Evolutionary conservation across 768 basidiomycete genomes (phyloP), one percentile per base, ranked within the genome.

Genomic region (Austroboletus eburneus): DNA sequence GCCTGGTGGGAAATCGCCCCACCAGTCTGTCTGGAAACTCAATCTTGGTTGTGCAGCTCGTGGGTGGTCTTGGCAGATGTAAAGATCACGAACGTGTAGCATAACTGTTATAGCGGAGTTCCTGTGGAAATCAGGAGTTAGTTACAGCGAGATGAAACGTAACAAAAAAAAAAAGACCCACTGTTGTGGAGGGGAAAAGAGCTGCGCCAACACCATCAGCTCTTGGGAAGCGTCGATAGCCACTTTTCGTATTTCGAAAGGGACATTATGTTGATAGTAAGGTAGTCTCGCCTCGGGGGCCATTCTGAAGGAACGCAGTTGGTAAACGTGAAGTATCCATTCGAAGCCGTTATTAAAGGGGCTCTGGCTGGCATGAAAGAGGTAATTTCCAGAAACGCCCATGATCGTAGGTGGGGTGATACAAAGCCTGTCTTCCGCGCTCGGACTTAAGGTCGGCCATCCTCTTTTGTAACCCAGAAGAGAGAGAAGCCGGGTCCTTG

Each of bases 41-140:
- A 66, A 45, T 21, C 56, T 51, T 16, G 62, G 52, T 29, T 66
- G 59, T 32, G 52, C 35, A 23, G 78, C 74, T 41, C 62, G 66
- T 24, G 73, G 67, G 55, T 83, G 80, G 55, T 78, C 77, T 45
- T 71, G 74, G 48, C 78, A 79, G n/a, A 68, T 69, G 68, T 74
- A 76, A 42, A 82, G 61, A 57, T 80, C 69, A 48, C 78, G 75
- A 47, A 83, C 70, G 51, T 78, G 77, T 52, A 83, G 36, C 16
- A 52, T 46, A 50, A 57, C 52, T 14, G 43, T 48, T 43, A 62
- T 62, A 14, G 62, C 56, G 3, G 54, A 54, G 43, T 57, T 59
- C 37, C 64, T 66, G 52, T n/a, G 30, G 22, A 42, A 33, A 23
- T 38, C 45, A 33, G 25, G 12, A 5, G 21, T 43, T 25, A 17